Evolutionary conservation across 2,329 filamentous ascomycete genomes (phyloP), one percentile per base, ranked within the genome.

Genomic region (Pseudogymnoascus sp.): DNA sequence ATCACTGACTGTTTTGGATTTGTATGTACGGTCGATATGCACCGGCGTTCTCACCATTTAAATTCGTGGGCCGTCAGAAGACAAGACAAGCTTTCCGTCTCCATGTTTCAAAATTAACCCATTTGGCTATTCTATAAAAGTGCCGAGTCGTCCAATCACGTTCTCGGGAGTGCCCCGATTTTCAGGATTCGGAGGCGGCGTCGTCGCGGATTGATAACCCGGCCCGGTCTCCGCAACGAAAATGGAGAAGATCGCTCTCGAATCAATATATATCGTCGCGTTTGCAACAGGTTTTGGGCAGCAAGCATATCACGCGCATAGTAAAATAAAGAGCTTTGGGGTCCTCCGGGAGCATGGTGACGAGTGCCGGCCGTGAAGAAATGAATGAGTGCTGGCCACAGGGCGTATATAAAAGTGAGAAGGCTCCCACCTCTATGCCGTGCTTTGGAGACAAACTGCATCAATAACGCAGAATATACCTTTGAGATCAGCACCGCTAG

Each of bases 191-290:
- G 26, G 47, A 54, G 29, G n/a, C 29, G 47, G n/a, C 33, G 47
- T 54, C 9, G 47, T 31, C 47, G 47, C 47, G n/a, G 47, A 54
- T 54, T 54, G 47, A 54, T 54, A 54, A 15, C 29, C 10, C 47
- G 47, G 47, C 26, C 47, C 47, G 47, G 47, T 54, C 26, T 54
- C 47, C 47, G 47, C 47, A 54, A 54, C 47, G n/a, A 54, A 54
- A 54, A 17, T 11, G 47, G 47, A 17, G 26, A 54, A 54, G 47
- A 54, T 54, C 47, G 47, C 47, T 54, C 47, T 11, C 31, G n/a
- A 54, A 17, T 15, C 47, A 54, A 54, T 54, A 54, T 54, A 54
- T 54, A 33, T 31, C 33, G n/a, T 10, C n/a, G 8, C 17, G 9
- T 54, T 15, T 7, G 5, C 26, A 54, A 54, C 47, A 54, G 5